Conservation (phyloP, 202 grass and related monocot genomes). For the Panicum virgatum region DNA sequence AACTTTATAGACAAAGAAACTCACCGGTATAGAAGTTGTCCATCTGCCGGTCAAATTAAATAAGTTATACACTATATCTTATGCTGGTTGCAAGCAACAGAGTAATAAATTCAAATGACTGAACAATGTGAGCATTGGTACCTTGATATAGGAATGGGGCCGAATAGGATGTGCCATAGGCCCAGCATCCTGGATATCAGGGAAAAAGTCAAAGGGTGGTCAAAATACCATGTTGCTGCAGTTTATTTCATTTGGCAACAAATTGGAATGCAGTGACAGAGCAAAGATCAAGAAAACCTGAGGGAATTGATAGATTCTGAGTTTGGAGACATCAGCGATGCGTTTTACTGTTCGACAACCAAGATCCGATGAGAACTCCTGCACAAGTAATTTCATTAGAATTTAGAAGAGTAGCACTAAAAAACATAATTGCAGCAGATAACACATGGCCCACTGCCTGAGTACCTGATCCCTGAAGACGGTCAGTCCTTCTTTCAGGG, state of each 20-base stretch:
- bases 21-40: conserved; percentile 96
- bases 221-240: conserved; percentile 24
- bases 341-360: conserved; percentile 88
- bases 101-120: conserved; percentile 35
- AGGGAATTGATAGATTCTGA: conserved; percentile 95
- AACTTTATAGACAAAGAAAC: conserved; percentile 39
- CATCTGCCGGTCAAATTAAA: conserved; percentile 79
- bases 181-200: conserved; percentile 84
- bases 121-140: conserved; percentile 48
- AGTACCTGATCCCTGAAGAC: conserved; percentile 98
- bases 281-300: conserved; percentile 62
- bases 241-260: conserved; percentile 27
- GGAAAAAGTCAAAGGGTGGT: conserved; percentile 13
- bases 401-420: conserved; percentile 14
- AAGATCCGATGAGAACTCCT: conserved; percentile 99
- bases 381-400: conserved; percentile 36
- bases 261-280: conserved; percentile 15
- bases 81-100: conserved; percentile 8
- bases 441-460: conserved; percentile 15
- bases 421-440: conserved; percentile 11
- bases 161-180: conserved; percentile 99
- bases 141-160: conserved; percentile 98
- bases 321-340: conserved; percentile 90
- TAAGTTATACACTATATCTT: conserved; percentile 23
- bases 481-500: conserved; percentile 94